Base-by-base conservation (phyloP, 805 yeast genomes). In the Wickerhamiella shivajii region DNA sequence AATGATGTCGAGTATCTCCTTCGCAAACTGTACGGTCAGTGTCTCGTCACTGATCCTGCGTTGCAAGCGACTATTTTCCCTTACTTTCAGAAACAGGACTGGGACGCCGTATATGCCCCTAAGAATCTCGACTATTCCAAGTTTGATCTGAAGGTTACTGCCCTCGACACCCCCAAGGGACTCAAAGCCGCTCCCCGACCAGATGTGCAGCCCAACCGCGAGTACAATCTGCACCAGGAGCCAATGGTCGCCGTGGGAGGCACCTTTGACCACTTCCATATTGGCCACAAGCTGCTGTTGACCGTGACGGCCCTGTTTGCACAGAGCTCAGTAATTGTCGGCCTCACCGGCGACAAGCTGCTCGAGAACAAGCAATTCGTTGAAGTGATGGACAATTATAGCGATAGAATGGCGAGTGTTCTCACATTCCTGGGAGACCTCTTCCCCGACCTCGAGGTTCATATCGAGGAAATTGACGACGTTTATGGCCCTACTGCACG, bases 261-360 rank as follows among this genome's bases (percentile, higher is more conserved):
- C 0, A 90, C 98, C 0, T 90, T 90, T 58, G 99, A 90, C 50
- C 97, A 90, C 56, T 50, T 90, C 23, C 99, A 90, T 46, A 93
- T 78, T 49, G 99, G 97, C 0, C 99, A 90, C 56, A 81, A 79
- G 52, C 76, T 90, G 18, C 60, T 90, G 18, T 61, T 90, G 7
- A 74, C 90, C 0, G 61, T 79, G 39, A 64, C 93, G 0, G 70
- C 73, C 0, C 83, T 73, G 47, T 42, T 80, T 6, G 63, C 92
- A 0, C 46, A 55, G 2, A 44, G 52, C 2, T 57, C 54, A 15
- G 57, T 90, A 10, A 77, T 87, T 31, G 63, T 90, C 5, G 99
- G 98, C 0, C 61, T 90, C 3, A 83, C 97, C 0, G 93, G 84
- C 8, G 68, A 71, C 8, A 70, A 70, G 33, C 56, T 90, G 24